A percentile compares a stretch with the other conserved stretches of the same genome.
phyloP scores from a whole-genome alignment of 495 filamentous ascomycete genomes.

The Podospora pseudocomata region DNA sequence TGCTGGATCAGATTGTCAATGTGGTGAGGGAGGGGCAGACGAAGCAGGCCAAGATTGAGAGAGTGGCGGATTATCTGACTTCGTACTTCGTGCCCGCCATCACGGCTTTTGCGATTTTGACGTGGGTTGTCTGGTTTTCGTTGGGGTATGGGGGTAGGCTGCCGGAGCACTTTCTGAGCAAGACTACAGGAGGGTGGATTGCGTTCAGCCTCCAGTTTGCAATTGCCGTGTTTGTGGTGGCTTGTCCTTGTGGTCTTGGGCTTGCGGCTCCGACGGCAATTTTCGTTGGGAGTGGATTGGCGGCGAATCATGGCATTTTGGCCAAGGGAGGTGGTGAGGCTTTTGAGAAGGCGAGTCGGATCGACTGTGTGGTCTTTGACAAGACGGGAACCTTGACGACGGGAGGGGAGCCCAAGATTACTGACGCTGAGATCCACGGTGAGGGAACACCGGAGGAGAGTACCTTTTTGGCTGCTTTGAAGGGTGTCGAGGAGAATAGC shows the following conservation, averaged over 20 bases:
- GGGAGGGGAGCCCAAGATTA: constrained; percentile 76
- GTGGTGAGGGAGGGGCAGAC: constrained; percentile 91
- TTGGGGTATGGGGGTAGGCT: constrained; percentile 68
- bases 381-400: constrained; percentile 92
- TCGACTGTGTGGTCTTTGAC: constrained; percentile 90
- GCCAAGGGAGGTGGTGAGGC: constrained; percentile 96
- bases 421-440: constrained; percentile 57
- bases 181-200: constrained; percentile 67
- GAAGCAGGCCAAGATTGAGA: constrained; percentile 79
- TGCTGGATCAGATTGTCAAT: constrained; percentile 88
- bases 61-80: constrained; percentile 78
- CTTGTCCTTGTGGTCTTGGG: constrained; percentile 89
- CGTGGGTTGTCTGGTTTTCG: constrained; percentile 79
- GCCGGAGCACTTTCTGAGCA: constrained; percentile 61
- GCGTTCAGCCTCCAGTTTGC: constrained; percentile 89
- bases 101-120: constrained; percentile 72
- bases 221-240: constrained; percentile 91
- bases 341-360: constrained; percentile 84
- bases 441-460: constrained; percentile 16
- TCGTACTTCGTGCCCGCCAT: constrained; percentile 87
- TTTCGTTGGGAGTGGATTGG: constrained; percentile 85
- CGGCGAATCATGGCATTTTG: constrained; percentile 82
- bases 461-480: constrained; percentile 50
- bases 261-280: constrained; percentile 91
- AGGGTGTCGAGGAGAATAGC: constrained; percentile 73